Conservation (phyloP, 2,329 filamentous ascomycete species). For the Epicoccum nigrum region DNA sequence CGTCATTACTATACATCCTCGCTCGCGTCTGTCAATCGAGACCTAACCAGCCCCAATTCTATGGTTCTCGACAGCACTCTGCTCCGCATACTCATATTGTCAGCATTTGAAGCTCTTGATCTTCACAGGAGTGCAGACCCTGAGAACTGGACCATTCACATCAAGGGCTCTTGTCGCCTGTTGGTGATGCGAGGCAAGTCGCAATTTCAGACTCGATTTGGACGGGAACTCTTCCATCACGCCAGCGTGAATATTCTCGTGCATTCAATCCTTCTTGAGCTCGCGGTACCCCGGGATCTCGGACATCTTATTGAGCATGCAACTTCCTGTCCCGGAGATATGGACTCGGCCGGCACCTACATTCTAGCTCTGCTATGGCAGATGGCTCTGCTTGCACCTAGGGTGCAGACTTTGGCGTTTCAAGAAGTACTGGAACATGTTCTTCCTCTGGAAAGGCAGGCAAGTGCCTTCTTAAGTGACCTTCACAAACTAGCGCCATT, state of each 20-base stretch:
- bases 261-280: background rate
- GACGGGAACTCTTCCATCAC: background rate
- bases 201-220: background rate
- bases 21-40: background rate
- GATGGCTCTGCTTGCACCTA: background rate
- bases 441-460: background rate
- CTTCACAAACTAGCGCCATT: background rate
- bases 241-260: background rate
- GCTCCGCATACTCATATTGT: background rate
- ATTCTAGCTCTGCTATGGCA: background rate
- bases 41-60: background rate
- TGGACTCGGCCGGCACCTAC: background rate
- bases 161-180: background rate
- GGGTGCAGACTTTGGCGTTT: background rate
- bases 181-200: background rate
- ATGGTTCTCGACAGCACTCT: background rate
- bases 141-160: background rate
- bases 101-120: background rate
- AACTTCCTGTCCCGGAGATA: background rate
- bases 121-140: background rate
- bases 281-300: background rate
- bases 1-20: background rate
- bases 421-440: background rate
- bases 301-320: background rate
- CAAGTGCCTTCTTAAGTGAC: background rate